A percentile compares a stretch with the other conserved stretches of the same genome.
These are phyloP conservation scores for Blepharisma japonicum DNA, from an alignment of 73 alveolate genomes.

Conservation along the genomic window DNA sequence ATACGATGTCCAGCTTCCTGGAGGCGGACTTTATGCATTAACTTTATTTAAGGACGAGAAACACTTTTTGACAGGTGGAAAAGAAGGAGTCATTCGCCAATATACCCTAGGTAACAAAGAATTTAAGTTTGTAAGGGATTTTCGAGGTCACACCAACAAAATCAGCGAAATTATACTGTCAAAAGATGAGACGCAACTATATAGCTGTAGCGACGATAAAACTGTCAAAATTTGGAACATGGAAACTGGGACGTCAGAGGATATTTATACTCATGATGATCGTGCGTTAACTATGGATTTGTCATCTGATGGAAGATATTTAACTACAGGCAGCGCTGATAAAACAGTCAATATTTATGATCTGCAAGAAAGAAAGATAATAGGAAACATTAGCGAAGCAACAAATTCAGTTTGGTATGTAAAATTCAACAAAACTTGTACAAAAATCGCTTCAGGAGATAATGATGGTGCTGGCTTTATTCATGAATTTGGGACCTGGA, in stretches of 20 bases:
- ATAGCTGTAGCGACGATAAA: constrained; percentile 8
- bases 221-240: constrained; percentile 3
- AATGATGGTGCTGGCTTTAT: not conserved
- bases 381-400: not conserved
- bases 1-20: not conserved
- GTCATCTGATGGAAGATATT: not conserved
- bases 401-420: not conserved
- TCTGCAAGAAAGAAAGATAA: not conserved
- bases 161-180: not conserved
- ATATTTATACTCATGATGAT: not conserved
- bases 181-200: constrained; percentile 2
- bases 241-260: not conserved
- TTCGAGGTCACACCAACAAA: constrained; percentile 7
- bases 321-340: constrained; percentile 15
- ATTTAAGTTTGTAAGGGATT: not conserved
- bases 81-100: constrained; percentile 17
- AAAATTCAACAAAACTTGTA: not conserved
- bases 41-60: not conserved
- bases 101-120: not conserved
- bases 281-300: not conserved
- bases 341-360: not conserved
- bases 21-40: not conserved
- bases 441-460: not conserved
- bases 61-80: not conserved
- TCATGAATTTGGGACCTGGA: not conserved